phyloP scores from a whole-genome alignment of 2,329 filamentous ascomycete species.

The Aspergillus clavatus region DNA sequence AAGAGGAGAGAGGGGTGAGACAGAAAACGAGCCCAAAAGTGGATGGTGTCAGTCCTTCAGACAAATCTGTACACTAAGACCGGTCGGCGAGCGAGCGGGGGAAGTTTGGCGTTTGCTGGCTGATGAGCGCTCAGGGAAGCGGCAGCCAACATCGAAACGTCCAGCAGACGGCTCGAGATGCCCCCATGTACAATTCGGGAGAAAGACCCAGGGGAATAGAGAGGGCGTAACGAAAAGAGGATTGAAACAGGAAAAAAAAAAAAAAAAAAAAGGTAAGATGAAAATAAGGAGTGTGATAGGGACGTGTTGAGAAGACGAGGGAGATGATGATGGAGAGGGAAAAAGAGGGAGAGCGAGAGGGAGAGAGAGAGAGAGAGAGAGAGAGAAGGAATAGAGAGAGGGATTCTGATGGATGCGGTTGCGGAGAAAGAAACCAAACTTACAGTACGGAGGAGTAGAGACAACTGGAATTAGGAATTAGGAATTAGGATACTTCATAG shows the following conservation, averaged over 20 bases:
- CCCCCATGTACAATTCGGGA: constrained; percentile 13
- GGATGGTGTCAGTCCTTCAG: constrained; percentile 8
- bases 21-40: constrained; percentile 9
- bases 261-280: not conserved
- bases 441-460: too few species aligned
- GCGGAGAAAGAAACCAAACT: constrained; percentile 19
- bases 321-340: not conserved
- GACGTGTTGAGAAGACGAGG: too few species aligned
- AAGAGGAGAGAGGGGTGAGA: not conserved
- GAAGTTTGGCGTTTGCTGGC: constrained; percentile 19
- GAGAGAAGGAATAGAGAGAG: not conserved
- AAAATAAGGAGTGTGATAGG: too few species aligned
- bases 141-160: constrained; percentile 13
- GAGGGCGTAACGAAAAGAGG: too few species aligned
- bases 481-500: too few species aligned
- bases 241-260: too few species aligned
- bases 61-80: too few species aligned
- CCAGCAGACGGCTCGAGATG: constrained; percentile 10
- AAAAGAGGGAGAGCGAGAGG: not conserved
- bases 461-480: too few species aligned
- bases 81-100: constrained; percentile 22
- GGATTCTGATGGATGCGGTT: constrained; percentile 18
- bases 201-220: too few species aligned
- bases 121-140: constrained; percentile 18
- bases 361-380: not conserved